These are phyloP conservation scores for Fusarium staphyleae DNA, from an alignment of 2,329 filamentous ascomycete genomes.

Conservation along the genomic window DNA sequence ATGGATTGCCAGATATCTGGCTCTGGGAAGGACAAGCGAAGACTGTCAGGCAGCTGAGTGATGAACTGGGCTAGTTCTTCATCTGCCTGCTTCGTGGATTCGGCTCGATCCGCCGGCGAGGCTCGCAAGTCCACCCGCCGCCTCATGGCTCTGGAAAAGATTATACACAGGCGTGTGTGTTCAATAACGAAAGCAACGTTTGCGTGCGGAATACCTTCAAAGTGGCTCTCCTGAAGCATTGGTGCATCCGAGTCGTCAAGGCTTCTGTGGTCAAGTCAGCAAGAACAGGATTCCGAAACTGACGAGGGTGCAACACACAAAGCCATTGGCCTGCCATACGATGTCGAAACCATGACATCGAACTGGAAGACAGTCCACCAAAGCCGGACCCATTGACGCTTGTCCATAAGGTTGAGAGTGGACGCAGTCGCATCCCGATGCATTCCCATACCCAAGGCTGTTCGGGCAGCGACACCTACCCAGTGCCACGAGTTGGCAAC, in stretches of 20 bases:
- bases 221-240: constrained; percentile 52
- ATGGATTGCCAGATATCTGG: constrained; percentile 42
- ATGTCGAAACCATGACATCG: constrained; percentile 47
- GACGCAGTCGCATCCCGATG: constrained; percentile 48
- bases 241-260: constrained; percentile 60
- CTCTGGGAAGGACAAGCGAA: constrained; percentile 34
- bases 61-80: constrained; percentile 43
- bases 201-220: constrained; percentile 50
- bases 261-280: constrained; percentile 41
- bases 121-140: constrained; percentile 37
- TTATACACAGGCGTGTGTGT: constrained; percentile 57
- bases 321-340: constrained; percentile 59
- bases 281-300: background rate
- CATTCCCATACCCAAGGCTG: constrained; percentile 62
- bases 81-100: constrained; percentile 43
- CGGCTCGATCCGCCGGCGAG: constrained; percentile 36
- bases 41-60: constrained; percentile 39
- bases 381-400: constrained; percentile 48
- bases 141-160: constrained; percentile 52
- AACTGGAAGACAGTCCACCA: constrained; percentile 53
- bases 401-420: constrained; percentile 42
- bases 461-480: constrained; percentile 60
- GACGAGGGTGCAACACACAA: constrained; percentile 45
- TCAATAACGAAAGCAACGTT: constrained; percentile 55
- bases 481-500: constrained; percentile 60